Conservation (phyloP, 2,329 filamentous ascomycete genomes). For the Ophiostoma australiae region DNA sequence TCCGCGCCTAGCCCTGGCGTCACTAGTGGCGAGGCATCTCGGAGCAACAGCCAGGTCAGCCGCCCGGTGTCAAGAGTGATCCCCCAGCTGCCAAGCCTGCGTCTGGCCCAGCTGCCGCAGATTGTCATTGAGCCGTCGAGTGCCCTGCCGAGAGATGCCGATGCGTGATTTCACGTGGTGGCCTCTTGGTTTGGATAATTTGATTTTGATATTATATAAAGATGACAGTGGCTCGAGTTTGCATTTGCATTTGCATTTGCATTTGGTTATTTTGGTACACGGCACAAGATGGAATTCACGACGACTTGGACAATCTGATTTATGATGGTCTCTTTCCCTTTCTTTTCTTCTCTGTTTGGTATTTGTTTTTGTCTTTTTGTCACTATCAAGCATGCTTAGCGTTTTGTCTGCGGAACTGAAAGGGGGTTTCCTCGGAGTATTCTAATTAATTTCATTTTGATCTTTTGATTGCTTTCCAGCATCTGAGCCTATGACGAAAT, state of each 20-base stretch:
- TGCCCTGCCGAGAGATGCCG: conserved; percentile 32
- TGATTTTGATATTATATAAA: neutral
- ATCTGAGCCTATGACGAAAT: neutral
- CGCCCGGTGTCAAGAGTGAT: conserved; percentile 28
- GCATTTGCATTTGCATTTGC: neutral
- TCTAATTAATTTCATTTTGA: neutral
- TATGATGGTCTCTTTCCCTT: neutral
- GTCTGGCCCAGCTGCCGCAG: conserved; percentile 47
- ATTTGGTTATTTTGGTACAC: neutral
- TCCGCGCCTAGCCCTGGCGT: neutral
- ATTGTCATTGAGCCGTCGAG: conserved; percentile 56
- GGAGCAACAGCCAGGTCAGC: conserved; percentile 18
- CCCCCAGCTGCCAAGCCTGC: conserved; percentile 51
- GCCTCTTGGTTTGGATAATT: neutral
- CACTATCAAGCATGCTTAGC: neutral
- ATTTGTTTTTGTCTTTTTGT: neutral
- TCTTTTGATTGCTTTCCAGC: neutral
- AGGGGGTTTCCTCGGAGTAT: neutral
- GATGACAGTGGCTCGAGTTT: neutral
- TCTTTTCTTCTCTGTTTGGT: neutral
- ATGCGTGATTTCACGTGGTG: neutral
- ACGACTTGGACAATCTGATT: conserved; percentile 3
- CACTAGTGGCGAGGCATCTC: neutral
- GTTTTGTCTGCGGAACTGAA: neutral
- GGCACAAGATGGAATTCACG: neutral